Base-by-base conservation (phyloP, 2,329 filamentous ascomycete genomes). In the Exophiala calicioides region DNA sequence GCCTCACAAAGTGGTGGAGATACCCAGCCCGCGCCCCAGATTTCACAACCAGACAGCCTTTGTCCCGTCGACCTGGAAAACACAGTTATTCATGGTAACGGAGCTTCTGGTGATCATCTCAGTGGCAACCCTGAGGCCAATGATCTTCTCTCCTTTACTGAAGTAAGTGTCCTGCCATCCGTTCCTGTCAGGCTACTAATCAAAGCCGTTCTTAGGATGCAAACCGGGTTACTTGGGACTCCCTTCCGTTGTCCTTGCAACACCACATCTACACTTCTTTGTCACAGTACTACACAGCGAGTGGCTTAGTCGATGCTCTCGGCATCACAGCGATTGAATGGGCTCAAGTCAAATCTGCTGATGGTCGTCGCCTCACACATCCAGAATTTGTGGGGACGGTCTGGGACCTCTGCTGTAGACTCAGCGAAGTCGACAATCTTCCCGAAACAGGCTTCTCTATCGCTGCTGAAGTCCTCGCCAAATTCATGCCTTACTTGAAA, bases 231-330 rank as follows among this genome's bases (percentile, higher is more conserved):
- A 37, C 38, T n/a, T 55, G 52, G 52, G 18, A 24, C 19, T 29
- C 32, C 21, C 38, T 55, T 20, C 41, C 52, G 2, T 20, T 52
- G 18, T 52, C 48, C 24, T 4, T 55, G 23, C 47, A 55, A 36
- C 41, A 43, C 24, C 52, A 50, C 16, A 52, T 55, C 41, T 55
- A 46, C 45, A 38, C 18, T 23, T 13, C 10, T 3, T 4, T 52
- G 12, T 32, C 16, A 10, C 13, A 3, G 5, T 4, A 15, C 10
- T 30, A 47, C 34, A 9, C 36, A 6, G 13, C 15, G 6, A 29
- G 15, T 8, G n/a, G 18, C 10, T 12, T 37, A 12, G 16, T 5
- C 9, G 4, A 31, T 2, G 12, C 41, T 24, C 42, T 55, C 18
- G 46, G 46, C 5, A 23, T 55, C 40, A 53, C 42, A 23, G 43